phyloP scores from a whole-genome alignment of 768 basidiomycete genomes.

The Macrolepiota albuminosa region DNA sequence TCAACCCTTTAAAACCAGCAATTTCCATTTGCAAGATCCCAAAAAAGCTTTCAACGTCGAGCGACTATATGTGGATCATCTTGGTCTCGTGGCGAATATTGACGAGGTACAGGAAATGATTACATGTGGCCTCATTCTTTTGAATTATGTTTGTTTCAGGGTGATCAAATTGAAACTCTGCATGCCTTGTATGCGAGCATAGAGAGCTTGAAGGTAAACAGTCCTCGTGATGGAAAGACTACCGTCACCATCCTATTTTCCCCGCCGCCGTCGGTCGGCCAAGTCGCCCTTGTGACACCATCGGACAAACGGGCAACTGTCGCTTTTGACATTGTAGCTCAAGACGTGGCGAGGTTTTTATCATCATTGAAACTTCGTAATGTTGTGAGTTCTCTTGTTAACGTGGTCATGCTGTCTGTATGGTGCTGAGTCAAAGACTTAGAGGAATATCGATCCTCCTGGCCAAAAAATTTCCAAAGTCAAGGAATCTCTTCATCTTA shows the following conservation, averaged over 20 bases:
- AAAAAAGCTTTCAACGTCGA: slow-evolving; percentile 30
- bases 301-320: slow-evolving; percentile 20
- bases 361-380: slow-evolving; percentile 37
- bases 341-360: slow-evolving; percentile 32
- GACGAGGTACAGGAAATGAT: slow-evolving; percentile 25
- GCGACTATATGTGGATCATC: slow-evolving; percentile 48
- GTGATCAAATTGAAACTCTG: slow-evolving; percentile 48
- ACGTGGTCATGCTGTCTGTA: background rate
- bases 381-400: slow-evolving; percentile 33
- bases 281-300: slow-evolving; percentile 16
- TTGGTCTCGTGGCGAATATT: slow-evolving; percentile 48
- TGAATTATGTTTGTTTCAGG: slow-evolving; percentile 14
- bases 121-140: background rate
- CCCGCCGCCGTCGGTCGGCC: slow-evolving; percentile 36
- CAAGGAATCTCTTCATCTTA: slow-evolving; percentile 17
- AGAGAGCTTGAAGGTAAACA: slow-evolving; percentile 19
- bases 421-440: background rate
- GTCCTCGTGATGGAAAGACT: slow-evolving; percentile 19
- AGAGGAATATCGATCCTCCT: slow-evolving; percentile 11
- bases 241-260: slow-evolving; percentile 27
- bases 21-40: slow-evolving; percentile 31
- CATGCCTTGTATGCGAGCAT: slow-evolving; percentile 37
- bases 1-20: slow-evolving; percentile 47
- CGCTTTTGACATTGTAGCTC: slow-evolving; percentile 33
- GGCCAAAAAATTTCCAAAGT: slow-evolving; percentile 22